A percentile compares a stretch with the other conserved stretches of the same genome.
phyloP scores from a whole-genome alignment of 106 monocot genomes.

The Acorus calamus region DNA sequence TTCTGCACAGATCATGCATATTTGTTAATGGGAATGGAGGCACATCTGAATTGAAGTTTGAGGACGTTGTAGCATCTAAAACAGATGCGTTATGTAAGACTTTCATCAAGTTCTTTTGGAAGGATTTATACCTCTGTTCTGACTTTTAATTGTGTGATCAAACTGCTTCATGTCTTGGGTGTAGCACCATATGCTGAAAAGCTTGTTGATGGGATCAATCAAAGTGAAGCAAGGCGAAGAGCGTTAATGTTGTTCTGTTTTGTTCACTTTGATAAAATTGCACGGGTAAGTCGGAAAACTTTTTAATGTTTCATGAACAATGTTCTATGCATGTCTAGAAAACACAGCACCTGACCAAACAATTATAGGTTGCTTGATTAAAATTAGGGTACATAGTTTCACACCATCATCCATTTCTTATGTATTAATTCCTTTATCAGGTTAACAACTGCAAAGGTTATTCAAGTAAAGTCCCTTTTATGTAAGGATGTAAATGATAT shows the following conservation, averaged over 20 bases:
- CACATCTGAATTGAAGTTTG: conserved; percentile 46
- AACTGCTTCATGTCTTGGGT: conserved; percentile 5
- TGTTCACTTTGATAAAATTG: conserved; percentile 51
- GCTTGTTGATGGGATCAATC: conserved; percentile 86
- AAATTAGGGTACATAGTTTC: no score
- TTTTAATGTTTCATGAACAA: background rate
- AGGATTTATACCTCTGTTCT: background rate
- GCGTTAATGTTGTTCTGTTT: conserved; percentile 82
- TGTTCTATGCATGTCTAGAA: no score
- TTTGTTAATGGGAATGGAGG: conserved; percentile 48
- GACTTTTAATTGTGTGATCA: background rate
- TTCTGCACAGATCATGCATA: conserved; percentile 52
- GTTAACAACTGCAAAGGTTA: no score
- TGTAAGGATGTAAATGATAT: no score
- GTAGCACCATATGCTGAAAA: conserved; percentile 66
- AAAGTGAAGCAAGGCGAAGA: conserved; percentile 59
- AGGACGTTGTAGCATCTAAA: conserved; percentile 50
- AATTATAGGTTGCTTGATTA: no score
- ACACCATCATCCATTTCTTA: no score
- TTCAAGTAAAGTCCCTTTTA: no score
- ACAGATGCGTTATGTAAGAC: conserved; percentile 56
- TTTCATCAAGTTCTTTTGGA: conserved; percentile 1
- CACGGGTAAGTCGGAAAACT: conserved; percentile 46
- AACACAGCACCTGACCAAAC: no score
- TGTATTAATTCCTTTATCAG: no score